These are phyloP conservation scores for Skeletonema costatum DNA, from an alignment of 108 stramenopile genomes.

Conservation along the genomic window DNA sequence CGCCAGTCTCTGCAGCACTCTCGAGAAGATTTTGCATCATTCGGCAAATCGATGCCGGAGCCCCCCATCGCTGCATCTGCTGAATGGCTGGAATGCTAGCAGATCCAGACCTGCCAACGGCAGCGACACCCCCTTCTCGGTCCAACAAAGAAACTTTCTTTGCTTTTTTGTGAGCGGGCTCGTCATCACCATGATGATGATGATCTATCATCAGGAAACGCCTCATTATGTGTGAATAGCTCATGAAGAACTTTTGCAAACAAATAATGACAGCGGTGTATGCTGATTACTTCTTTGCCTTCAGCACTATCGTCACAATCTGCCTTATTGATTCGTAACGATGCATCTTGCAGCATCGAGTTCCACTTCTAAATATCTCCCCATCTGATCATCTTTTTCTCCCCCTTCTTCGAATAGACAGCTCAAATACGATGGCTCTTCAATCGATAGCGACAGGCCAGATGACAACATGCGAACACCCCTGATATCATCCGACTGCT, in stretches of 20 bases:
- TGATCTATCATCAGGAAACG: no score
- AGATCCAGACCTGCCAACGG: background rate
- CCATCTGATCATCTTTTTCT: background rate
- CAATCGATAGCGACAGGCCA: background rate
- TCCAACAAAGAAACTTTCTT: background rate
- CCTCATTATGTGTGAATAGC: no score
- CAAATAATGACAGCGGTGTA: no score
- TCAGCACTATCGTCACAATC: no score
- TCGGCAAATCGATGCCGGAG: constrained; percentile 4
- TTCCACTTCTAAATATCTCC: background rate
- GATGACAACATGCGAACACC: constrained; percentile 5
- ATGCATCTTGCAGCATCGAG: background rate
- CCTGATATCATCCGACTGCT: background rate
- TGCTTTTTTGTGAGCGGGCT: no score
- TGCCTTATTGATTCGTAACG: no score
- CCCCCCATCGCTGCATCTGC: background rate
- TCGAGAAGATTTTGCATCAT: constrained; percentile 17
- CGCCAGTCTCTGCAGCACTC: no score
- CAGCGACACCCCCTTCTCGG: no score
- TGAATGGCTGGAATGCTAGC: background rate
- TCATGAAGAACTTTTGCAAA: no score
- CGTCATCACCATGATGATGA: no score
- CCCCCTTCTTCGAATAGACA: background rate
- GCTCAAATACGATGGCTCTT: constrained; percentile 6
- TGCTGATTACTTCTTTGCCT: no score